Percentiles rank a stretch among this genome's conserved stretches.
These are phyloP conservation scores for Coniella vitis DNA, from an alignment of 2,329 filamentous ascomycete genomes.

Conservation along the genomic window DNA sequence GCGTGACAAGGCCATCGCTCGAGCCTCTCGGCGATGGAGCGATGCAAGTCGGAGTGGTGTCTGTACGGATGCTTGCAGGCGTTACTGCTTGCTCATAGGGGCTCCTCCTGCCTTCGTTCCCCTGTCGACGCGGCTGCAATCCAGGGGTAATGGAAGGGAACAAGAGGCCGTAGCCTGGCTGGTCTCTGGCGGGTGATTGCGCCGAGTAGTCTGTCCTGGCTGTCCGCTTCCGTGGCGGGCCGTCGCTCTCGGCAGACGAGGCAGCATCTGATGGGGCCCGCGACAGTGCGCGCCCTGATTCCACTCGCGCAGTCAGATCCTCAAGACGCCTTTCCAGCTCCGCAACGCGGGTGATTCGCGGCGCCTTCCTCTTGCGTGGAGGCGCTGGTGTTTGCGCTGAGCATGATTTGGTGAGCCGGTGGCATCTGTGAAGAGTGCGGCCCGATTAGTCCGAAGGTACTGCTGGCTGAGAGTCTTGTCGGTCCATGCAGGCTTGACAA, in stretches of 20 bases:
- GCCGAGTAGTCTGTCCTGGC: background rate
- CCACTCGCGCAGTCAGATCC: constrained; percentile 40
- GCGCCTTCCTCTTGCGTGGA: constrained; percentile 38
- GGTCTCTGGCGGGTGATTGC: background rate
- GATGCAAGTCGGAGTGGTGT: too few relatives aligned
- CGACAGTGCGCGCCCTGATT: constrained; percentile 19
- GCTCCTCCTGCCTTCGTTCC: too few relatives aligned
- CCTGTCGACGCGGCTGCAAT: too few relatives aligned
- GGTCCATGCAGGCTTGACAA: too few relatives aligned
- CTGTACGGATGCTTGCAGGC: too few relatives aligned
- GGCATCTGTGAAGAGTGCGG: constrained; percentile 30
- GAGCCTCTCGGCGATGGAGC: too few relatives aligned
- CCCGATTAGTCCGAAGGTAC: background rate
- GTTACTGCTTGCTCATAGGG: too few relatives aligned
- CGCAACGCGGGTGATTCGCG: constrained; percentile 41
- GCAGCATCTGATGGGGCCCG: constrained; percentile 16
- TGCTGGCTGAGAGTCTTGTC: background rate
- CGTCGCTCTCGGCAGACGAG: background rate
- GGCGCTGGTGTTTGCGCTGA: constrained; percentile 40
- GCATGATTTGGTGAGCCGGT: constrained; percentile 41
- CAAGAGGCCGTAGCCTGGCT: background rate
- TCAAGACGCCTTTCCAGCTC: constrained; percentile 45
- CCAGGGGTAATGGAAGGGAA: too few relatives aligned
- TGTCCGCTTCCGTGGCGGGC: background rate
- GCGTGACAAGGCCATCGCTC: too few relatives aligned